Percentiles rank a stretch among this genome's conserved stretches.
phyloP scores from a whole-genome alignment of 306 rosid genomes.

The Begonia peltatifolia region DNA sequence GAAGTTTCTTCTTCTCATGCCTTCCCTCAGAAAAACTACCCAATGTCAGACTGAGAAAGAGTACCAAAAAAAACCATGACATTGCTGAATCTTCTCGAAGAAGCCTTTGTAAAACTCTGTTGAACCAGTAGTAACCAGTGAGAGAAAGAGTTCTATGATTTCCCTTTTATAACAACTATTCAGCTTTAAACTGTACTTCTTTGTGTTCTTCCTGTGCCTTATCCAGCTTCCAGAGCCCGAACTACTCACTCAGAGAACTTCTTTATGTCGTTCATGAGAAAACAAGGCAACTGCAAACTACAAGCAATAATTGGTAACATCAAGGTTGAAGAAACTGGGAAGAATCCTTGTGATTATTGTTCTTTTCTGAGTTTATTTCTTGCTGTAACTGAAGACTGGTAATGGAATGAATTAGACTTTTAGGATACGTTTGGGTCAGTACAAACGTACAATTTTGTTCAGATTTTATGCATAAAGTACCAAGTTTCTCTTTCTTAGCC shows the following conservation, averaged over 20 bases:
- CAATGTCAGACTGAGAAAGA: slow-evolving; percentile 30
- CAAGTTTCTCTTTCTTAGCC: no score
- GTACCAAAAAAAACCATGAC: slow-evolving; percentile 33
- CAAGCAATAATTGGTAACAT: slow-evolving; percentile 29
- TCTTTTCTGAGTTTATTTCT: no score
- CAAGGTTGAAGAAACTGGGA: no score
- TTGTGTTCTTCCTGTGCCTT: not conserved
- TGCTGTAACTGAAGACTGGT: no score
- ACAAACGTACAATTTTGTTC: no score
- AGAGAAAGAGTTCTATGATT: no score
- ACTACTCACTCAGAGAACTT: not conserved
- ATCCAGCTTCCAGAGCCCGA: not conserved
- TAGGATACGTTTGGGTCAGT: no score
- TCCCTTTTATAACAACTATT: no score
- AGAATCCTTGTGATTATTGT: no score
- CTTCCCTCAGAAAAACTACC: slow-evolving; percentile 25
- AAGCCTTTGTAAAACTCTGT: not conserved
- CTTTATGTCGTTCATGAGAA: slow-evolving; percentile 39
- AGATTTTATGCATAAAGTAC: no score
- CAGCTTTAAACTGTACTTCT: not conserved
- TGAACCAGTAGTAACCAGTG: no score
- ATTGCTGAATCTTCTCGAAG: slow-evolving; percentile 17
- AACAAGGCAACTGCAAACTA: slow-evolving; percentile 56
- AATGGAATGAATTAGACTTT: no score
- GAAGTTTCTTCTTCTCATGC: slow-evolving; percentile 23